Evolutionary conservation across 2,329 filamentous ascomycete genomes (phyloP).

Genomic region (Aspergillus sp.): DNA sequence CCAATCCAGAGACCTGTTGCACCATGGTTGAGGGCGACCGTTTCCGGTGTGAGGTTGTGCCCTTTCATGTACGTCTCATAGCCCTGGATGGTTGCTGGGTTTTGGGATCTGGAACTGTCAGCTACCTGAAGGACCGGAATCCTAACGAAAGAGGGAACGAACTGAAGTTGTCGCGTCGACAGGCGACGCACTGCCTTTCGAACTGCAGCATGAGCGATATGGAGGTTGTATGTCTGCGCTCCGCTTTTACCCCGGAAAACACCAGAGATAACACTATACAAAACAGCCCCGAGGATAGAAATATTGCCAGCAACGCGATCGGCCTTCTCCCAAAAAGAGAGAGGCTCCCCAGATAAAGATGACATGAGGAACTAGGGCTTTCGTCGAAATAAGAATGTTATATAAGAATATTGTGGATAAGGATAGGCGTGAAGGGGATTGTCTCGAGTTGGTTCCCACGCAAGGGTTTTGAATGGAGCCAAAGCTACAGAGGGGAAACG

Average conservation of each 20-base stretch:
- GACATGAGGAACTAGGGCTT: constrained; percentile 17
- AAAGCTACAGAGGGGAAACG: background rate
- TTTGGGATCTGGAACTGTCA: constrained; percentile 28
- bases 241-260: constrained; percentile 45
- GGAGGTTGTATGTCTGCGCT: constrained; percentile 39
- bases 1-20: constrained; percentile 46
- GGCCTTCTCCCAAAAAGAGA: constrained; percentile 42
- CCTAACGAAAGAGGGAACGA: constrained; percentile 15
- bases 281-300: constrained; percentile 28
- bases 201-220: constrained; percentile 39
- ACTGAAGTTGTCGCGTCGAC: constrained; percentile 39
- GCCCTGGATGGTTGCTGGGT: constrained; percentile 28
- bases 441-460: background rate
- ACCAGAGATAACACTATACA: constrained; percentile 41
- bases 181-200: constrained; percentile 32
- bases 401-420: background rate
- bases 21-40: constrained; percentile 36
- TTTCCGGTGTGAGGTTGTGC: constrained; percentile 33
- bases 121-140: background rate
- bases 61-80: constrained; percentile 34
- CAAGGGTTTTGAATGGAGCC: background rate
- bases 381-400: background rate
- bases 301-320: constrained; percentile 36
- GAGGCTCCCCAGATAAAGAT: constrained; percentile 20
- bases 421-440: background rate